Evolutionary conservation across 1,139 yeast species (phyloP), one percentile per base, ranked within the genome.

Genomic region (Arxiozyma slooffiae): DNA sequence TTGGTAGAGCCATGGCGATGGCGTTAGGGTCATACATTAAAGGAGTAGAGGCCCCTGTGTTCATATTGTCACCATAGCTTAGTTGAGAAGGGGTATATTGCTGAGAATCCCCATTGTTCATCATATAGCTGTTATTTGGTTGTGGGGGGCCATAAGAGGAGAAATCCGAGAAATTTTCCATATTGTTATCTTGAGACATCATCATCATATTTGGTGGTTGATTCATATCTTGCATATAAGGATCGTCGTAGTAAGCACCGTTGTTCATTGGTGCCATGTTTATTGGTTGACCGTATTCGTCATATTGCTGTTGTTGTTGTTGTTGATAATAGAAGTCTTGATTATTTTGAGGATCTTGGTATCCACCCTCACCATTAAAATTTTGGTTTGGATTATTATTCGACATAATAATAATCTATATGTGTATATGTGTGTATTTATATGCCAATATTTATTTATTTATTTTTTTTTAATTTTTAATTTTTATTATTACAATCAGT

Each of bases 41-140:
- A 42, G 99, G 98, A 38, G 98, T 94, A 5, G 96, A 87, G 44
- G 97, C 89, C 53, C 97, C 97, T 16, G 95, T 85, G 17, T 47
- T 52, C 38, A 44, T 41, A n/a, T 39, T 44, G 36, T 85, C 90
- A 57, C 85, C 90, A 61, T 84, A 84, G 64, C 88, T 81, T 85
- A 84, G 80, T 67, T 84, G 90, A 18, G 89, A 82, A 30, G 92
- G 88, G 50, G 92, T 82, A 64, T 81, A 81, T 63, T 81, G 90
- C 58, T 53, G 51, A 43, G 24, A 14, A 20, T 24, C 45, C 7
- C 26, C 26, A 34, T 34, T 34, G 24, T 41, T 40, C 23, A 30
- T 26, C 22, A 18, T 38, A 37, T 48, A 50, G 36, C 57, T 57
- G 16, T 50, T 30, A 30, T 30, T 75, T 54, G 72, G 72, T 34